phyloP scores from a whole-genome alignment of 2,329 filamentous ascomycete genomes.

The Pyricularia sp. region DNA sequence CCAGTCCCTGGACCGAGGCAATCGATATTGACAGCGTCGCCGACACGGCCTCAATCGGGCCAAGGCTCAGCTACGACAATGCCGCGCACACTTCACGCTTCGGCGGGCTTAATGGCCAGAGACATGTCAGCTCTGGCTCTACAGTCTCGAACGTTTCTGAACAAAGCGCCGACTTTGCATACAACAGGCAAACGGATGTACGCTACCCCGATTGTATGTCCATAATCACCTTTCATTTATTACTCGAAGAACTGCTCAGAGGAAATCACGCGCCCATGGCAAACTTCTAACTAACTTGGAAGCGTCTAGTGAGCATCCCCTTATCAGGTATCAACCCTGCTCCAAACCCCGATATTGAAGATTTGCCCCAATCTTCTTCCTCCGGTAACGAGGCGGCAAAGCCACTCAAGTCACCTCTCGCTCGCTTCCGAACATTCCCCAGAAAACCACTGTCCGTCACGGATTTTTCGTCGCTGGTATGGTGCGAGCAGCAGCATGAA shows the following conservation, averaged over 20 bases:
- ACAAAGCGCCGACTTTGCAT: background rate
- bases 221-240: background rate
- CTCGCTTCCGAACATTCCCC: constrained; percentile 69
- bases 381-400: constrained; percentile 13
- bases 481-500: constrained; percentile 94
- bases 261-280: background rate
- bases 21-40: constrained; percentile 1
- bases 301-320: constrained; percentile 52
- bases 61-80: constrained; percentile 3
- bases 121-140: background rate
- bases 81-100: background rate
- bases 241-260: background rate
- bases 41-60: background rate
- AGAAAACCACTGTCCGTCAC: constrained; percentile 77
- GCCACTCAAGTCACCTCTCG: constrained; percentile 46
- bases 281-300: constrained; percentile 50
- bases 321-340: constrained; percentile 18
- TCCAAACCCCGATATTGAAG: background rate
- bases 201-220: constrained; percentile 45
- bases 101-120: background rate
- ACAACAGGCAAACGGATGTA: constrained; percentile 14
- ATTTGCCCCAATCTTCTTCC: constrained; percentile 6
- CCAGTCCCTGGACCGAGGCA: background rate
- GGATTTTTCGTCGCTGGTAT: constrained; percentile 79
- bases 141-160: constrained; percentile 5